Base-by-base conservation (phyloP, 306 rosid species). In the Begonia peltatifolia region DNA sequence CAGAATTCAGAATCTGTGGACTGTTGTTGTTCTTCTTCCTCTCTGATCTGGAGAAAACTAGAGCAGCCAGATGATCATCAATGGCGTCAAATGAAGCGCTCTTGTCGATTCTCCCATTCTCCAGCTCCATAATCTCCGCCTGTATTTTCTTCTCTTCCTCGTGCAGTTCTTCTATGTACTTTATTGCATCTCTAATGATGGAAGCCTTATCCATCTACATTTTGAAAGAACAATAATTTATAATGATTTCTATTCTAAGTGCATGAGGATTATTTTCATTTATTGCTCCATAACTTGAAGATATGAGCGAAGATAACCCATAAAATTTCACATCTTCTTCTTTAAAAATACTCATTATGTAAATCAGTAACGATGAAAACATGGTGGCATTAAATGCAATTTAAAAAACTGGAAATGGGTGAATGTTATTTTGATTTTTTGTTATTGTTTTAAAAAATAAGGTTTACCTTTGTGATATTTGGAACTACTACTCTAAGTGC, bases 401-500 rank as follows among this genome's bases (percentile, higher is more conserved):
- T 42, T 1, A 9, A 12, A 42, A 42, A 9, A 42, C 12, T 44
- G 14, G 9, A 10, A 44, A 44, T 44, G 12, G 14, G 14, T 0
- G 48, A 44, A 2, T 44, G 14, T 3, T 12, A 44, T 44, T 44
- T 44, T 7, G 0, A 44, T 10, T 44, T 44, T 10, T 10, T 44
- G 10, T 2, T 44, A 2, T 12, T 43, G 12, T 9, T 43, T n/a
- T 25, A 25, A 25, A 25, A 30, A 6, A 30, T 1, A 1, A 0
- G 2, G 12, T 35, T 44, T 41, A 84, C 99, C 92, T 92, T 92
- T 81, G 83, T 86, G 17, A 92, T 92, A 44, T 92, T 92, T 42
- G 99, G 99, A 63, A 92, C 99, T 69, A 87, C 99, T 0, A 96
- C 79, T 74, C 99, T 77, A 42, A 92, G 96, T 5, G 99, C 89